Percentiles rank a stretch among this genome's conserved stretches.
Evolutionary conservation across 768 basidiomycete species (phyloP).

Genomic region (Coprinellus micaceus): DNA sequence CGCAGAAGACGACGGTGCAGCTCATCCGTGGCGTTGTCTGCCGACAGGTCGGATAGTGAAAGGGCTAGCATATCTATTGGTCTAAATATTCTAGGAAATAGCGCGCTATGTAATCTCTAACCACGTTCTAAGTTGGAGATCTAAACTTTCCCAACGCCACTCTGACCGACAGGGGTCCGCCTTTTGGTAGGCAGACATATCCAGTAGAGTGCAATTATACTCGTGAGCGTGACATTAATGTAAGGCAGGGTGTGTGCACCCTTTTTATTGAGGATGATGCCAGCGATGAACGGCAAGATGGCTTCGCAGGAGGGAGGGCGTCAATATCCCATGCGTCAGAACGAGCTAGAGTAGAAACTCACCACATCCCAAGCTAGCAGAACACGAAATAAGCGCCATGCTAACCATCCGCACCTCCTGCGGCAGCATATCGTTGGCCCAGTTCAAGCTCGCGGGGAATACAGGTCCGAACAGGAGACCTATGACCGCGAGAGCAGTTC

Average conservation of each 20-base stretch:
- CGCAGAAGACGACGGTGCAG: no score
- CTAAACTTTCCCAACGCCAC: background rate
- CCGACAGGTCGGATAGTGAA: no score
- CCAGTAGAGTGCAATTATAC: background rate
- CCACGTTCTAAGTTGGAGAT: no score
- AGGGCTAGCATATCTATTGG: no score
- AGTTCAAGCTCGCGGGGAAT: slow-evolving; percentile 44
- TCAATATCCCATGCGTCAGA: background rate
- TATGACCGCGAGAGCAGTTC: slow-evolving; percentile 42
- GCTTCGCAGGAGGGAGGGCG: slow-evolving; percentile 27
- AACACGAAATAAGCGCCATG: slow-evolving; percentile 42
- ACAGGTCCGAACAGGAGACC: slow-evolving; percentile 49
- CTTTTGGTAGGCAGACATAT: slow-evolving; percentile 3
- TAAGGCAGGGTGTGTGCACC: slow-evolving; percentile 39
- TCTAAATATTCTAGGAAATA: no score
- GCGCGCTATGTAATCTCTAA: no score
- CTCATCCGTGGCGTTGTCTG: no score
- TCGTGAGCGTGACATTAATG: slow-evolving; percentile 39
- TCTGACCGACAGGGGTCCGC: background rate
- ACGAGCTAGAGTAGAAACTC: background rate
- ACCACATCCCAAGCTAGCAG: slow-evolving; percentile 12
- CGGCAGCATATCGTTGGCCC: slow-evolving; percentile 46
- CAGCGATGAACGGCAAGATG: slow-evolving; percentile 47
- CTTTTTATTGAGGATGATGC: slow-evolving; percentile 37
- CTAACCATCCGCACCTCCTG: slow-evolving; percentile 45